Conservation (phyloP, 345 rosid genomes). For the Kernera saxatilis region DNA sequence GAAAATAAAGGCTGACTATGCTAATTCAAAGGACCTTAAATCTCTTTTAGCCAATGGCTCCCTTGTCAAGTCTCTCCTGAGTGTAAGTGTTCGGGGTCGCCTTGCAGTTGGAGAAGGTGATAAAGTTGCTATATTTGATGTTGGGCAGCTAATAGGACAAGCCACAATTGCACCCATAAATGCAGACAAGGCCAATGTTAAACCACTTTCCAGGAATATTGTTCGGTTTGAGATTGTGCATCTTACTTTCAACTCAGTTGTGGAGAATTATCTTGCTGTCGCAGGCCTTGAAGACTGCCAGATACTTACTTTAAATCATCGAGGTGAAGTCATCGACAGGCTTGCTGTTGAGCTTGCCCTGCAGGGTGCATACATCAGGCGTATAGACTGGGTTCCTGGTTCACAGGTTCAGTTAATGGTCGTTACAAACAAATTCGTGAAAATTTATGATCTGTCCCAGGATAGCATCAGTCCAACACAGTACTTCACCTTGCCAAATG, state of each 20-base stretch:
- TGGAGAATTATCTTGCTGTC: constrained; percentile 92
- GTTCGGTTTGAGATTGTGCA: constrained; percentile 97
- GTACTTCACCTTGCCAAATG: constrained; percentile 82
- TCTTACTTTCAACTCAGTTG: constrained; percentile 69
- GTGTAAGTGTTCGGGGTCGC: constrained; percentile 87
- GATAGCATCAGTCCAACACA: constrained; percentile 94
- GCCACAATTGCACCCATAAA: constrained; percentile 83
- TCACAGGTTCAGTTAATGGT: constrained; percentile 92
- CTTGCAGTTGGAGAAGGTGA: constrained; percentile 99
- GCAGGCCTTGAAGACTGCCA: constrained; percentile 99
- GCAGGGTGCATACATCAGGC: constrained; percentile 89
- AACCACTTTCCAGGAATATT: constrained; percentile 91
- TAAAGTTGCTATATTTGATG: constrained; percentile 95
- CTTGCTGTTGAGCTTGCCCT: constrained; percentile 94
- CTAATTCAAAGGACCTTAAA: constrained; percentile 89
- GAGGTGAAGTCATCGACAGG: constrained; percentile 95
- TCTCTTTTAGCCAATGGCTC: constrained; percentile 82
- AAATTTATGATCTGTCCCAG: constrained; percentile 92
- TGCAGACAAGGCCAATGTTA: constrained; percentile 91
- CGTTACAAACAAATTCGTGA: constrained; percentile 84
- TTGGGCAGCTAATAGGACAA: constrained; percentile 89
- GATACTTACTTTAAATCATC: constrained; percentile 81
- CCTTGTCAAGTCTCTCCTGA: constrained; percentile 89
- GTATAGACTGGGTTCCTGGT: constrained; percentile 92
- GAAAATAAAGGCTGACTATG: constrained; percentile 93